A percentile compares a stretch with the other conserved stretches of the same genome.
Conservation (phyloP, 768 basidiomycete genomes). For the Ramaria sp. region DNA sequence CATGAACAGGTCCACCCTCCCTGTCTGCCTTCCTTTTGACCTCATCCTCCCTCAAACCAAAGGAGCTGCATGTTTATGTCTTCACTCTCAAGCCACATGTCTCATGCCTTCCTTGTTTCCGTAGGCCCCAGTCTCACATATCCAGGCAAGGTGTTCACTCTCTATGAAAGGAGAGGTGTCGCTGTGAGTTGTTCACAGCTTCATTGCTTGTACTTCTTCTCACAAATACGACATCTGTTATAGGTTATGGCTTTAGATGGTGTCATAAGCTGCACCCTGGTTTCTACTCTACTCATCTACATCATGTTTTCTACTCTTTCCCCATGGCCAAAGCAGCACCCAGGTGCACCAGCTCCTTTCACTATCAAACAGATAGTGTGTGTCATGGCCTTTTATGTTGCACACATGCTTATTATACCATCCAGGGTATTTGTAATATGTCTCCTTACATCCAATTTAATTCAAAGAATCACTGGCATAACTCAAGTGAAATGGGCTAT, state of each 20-base stretch:
- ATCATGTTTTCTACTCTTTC: constrained; percentile 1
- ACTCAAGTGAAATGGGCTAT: no score
- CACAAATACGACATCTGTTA: no score
- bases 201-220: no score
- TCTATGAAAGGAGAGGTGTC: no score
- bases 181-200: not conserved
- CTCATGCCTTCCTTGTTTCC: not conserved
- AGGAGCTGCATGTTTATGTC: not conserved
- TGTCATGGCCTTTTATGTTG: not conserved
- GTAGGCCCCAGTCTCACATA: constrained; percentile 1
- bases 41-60: not conserved
- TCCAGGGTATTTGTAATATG: constrained; percentile 5
- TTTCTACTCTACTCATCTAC: constrained; percentile 4
- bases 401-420: no score
- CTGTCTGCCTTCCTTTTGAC: not conserved
- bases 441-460: constrained; percentile 3
- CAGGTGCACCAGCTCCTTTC: not conserved
- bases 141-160: no score
- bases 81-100: no score
- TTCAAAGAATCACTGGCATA: constrained; percentile 7
- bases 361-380: constrained; percentile 4
- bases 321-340: not conserved
- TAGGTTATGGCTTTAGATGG: no score
- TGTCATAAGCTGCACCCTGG: constrained; percentile 3
- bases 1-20: no score